Conservation (phyloP, 78 protist species). For the Chrysochromulina parva region DNA sequence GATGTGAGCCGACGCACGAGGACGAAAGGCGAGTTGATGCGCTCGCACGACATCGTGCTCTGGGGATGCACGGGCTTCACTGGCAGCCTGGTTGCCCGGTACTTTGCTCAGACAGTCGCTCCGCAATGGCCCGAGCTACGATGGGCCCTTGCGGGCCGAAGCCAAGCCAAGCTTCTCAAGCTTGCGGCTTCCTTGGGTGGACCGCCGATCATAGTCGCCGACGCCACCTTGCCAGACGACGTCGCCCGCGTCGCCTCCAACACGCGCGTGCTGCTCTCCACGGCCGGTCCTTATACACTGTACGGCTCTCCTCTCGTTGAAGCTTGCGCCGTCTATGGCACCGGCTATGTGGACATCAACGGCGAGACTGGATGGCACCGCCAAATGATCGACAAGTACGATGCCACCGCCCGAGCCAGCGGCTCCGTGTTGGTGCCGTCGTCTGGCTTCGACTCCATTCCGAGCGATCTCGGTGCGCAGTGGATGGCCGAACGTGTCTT, state of each 20-base stretch:
- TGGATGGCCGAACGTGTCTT: too few species aligned
- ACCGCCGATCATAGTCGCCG: not conserved
- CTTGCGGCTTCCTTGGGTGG: too few species aligned
- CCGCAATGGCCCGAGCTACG: not conserved
- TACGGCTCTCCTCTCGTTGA: slow-evolving; percentile 1
- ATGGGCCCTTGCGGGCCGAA: slow-evolving; percentile 39
- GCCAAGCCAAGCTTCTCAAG: too few species aligned
- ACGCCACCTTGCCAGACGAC: not conserved
- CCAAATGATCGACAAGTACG: not conserved
- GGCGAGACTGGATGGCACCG: slow-evolving; percentile 40
- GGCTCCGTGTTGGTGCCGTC: not conserved
- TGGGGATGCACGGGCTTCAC: slow-evolving; percentile 51
- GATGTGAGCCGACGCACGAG: too few species aligned
- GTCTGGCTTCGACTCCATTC: slow-evolving; percentile 46
- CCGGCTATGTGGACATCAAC: slow-evolving; percentile 40
- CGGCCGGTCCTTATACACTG: slow-evolving; percentile 46
- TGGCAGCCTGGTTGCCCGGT: slow-evolving; percentile 33
- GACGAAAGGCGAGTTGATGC: too few species aligned
- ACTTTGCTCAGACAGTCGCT: not conserved
- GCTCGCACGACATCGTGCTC: slow-evolving; percentile 15
- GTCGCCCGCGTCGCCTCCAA: not conserved
- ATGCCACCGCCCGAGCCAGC: not conserved
- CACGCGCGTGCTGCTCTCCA: slow-evolving; percentile 34
- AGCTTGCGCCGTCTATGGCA: slow-evolving; percentile 25
- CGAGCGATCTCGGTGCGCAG: slow-evolving; percentile 28